Evolutionary conservation across 768 basidiomycete genomes (phyloP), one percentile per base, ranked within the genome.

Genomic region (Psilocybe sp.): DNA sequence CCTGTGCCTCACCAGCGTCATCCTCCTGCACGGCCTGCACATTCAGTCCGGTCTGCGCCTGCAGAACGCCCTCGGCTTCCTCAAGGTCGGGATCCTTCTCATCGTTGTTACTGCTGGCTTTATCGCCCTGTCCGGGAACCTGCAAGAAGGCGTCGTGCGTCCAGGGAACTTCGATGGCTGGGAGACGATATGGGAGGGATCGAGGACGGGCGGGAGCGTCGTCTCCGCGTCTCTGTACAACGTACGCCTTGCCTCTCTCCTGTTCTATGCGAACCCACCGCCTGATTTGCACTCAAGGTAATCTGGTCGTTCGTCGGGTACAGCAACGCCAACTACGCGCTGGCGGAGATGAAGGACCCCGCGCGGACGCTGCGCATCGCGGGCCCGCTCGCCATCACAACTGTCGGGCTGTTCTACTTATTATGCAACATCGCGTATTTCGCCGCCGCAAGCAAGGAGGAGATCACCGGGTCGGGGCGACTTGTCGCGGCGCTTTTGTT

Each of bases 401-500:
- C 75, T 10, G 79, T 84, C 11, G 71, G 82, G 0, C 58, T 77
- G 0, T 68, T 82, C 9, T 89, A 88, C 58, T 28, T 87, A 11
- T 69, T 79, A 3, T 78, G 79, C 42, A 87, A 88, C 53, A 55
- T 87, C 15, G 82, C 84, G 0, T 89, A 87, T 57, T 81, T 85
- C 47, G 79, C 80, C 0, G 85, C 77, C 18, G 82, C 84, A 5
- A 77, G 80, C 9, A 85, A 82, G 55, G 67, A 74, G n/a, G 83
- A 87, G 45, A 89, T 89, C 45, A 63, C 76, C 0, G 66, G 66
- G 8, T 79, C 79, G 2, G 81, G 82, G 2, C 72, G 78, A 8
- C 76, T 84, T 11, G 79, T 84, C 4, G 85, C 84, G 1, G 80
- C 84, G 0, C 57, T 87, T 19, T 77, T 86, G 56, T 88, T 89